Percentiles rank a stretch among this genome's conserved stretches.
Conservation (phyloP, 1,284 basidiomycete species). For the Golubevia pallescens region DNA sequence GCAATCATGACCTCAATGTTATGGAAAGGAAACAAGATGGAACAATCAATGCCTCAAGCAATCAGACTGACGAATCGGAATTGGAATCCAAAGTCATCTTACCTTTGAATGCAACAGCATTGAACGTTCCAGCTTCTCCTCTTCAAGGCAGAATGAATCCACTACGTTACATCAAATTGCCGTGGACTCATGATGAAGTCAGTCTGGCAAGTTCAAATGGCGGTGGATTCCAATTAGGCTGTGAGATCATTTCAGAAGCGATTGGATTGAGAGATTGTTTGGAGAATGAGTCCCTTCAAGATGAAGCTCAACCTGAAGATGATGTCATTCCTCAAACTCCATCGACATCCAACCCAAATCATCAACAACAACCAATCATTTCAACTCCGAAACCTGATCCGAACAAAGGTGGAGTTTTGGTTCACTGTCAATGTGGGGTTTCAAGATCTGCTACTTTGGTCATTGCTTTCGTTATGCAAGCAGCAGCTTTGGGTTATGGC, state of each 20-base stretch:
- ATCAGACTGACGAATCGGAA: too few relatives aligned
- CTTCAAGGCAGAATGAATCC: slow-evolving; percentile 13
- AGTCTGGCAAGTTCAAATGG: slow-evolving; percentile 28
- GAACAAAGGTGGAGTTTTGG: slow-evolving; percentile 32
- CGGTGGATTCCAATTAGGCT: slow-evolving; percentile 46
- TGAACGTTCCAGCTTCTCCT: slow-evolving; percentile 21
- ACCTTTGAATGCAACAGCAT: slow-evolving; percentile 30
- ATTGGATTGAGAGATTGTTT: slow-evolving; percentile 72
- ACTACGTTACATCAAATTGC: slow-evolving; percentile 80
- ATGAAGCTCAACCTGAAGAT: slow-evolving; percentile 62
- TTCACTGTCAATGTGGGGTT: slow-evolving; percentile 80
- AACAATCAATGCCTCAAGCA: too few relatives aligned
- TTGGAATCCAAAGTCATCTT: slow-evolving; percentile 27
- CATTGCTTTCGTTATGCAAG: slow-evolving; percentile 93
- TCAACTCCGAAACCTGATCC: slow-evolving; percentile 6
- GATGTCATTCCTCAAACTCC: slow-evolving; percentile 1
- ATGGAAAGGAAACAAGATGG: too few relatives aligned
- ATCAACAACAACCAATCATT: slow-evolving; percentile 64
- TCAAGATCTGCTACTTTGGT: slow-evolving; percentile 90
- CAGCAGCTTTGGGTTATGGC: slow-evolving; percentile 75
- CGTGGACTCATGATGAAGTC: slow-evolving; percentile 78
- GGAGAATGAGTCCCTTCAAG: slow-evolving; percentile 6
- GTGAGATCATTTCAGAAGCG: slow-evolving; percentile 45
- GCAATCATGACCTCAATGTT: too few relatives aligned
- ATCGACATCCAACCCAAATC: slow-evolving; percentile 59